These are phyloP conservation scores for Xylaria arbuscula DNA, from an alignment of 2,329 filamentous ascomycete genomes.

Conservation along the genomic window DNA sequence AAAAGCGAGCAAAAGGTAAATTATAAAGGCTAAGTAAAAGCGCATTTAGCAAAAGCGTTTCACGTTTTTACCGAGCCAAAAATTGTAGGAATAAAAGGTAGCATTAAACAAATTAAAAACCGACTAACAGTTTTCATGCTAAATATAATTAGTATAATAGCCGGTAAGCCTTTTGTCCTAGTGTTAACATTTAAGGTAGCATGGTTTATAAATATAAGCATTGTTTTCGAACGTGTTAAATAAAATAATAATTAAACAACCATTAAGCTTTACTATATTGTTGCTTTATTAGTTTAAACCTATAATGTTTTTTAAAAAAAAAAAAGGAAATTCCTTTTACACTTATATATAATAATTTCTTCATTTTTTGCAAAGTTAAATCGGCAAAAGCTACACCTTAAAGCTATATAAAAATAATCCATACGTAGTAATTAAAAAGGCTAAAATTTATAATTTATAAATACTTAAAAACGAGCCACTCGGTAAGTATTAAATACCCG, in stretches of 20 bases:
- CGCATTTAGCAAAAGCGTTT: conserved; percentile 18
- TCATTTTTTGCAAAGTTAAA: conserved; percentile 10
- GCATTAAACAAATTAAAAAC: conserved; percentile 9
- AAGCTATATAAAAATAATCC: conserved; percentile 12
- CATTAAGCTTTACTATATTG: conserved; percentile 8
- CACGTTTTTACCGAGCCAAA: conserved; percentile 2
- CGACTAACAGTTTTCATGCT: not conserved
- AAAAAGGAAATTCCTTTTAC: not conserved
- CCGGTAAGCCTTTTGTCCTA: not conserved
- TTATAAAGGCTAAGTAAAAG: not conserved
- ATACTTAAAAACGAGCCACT: not conserved
- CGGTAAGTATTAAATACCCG: not conserved
- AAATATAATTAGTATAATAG: conserved; percentile 3
- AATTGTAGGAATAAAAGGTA: conserved; percentile 16
- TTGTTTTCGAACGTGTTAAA: conserved; percentile 8
- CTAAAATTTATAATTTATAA: not conserved
- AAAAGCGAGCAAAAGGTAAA: not conserved
- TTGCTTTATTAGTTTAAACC: conserved; percentile 9
- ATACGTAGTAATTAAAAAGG: conserved; percentile 4
- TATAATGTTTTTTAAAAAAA: not conserved
- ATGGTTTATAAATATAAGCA: conserved; percentile 5
- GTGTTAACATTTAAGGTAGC: conserved; percentile 5
- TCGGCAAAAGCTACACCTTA: conserved; percentile 17
- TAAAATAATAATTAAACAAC: conserved; percentile 5
- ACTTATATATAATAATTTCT: conserved; percentile 9